phyloP scores from a whole-genome alignment of 2,329 filamentous ascomycete genomes.

The Talaromyces sp. region DNA sequence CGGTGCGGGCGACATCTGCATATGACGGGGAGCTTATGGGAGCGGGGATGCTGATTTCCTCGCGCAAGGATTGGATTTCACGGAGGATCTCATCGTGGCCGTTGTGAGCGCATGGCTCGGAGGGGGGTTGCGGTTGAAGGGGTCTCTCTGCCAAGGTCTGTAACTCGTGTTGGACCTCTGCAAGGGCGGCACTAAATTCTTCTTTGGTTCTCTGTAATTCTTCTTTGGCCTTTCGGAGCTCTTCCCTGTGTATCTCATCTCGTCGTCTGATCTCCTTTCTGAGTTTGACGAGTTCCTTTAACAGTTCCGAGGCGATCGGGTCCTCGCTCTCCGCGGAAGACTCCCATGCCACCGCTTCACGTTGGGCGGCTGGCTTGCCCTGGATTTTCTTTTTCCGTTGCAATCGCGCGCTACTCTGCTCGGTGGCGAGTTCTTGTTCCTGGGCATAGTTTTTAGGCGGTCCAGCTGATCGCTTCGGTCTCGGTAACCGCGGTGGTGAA shows the following conservation, averaged over 20 bases:
- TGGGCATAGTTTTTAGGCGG: conserved; percentile 18
- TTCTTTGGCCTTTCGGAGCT: conserved; percentile 23
- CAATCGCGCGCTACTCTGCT: conserved; percentile 18
- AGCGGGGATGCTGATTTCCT: conserved; percentile 9
- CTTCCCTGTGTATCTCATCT: conserved; percentile 24
- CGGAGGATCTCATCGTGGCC: conserved; percentile 21
- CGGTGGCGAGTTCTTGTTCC: conserved; percentile 22
- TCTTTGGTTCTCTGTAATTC: too few species aligned
- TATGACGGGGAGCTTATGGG: conserved; percentile 16
- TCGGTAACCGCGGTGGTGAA: conserved; percentile 22
- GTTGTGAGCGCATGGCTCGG: conserved; percentile 16
- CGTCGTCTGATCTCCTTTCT: conserved; percentile 23
- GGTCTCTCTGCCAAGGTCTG: conserved; percentile 13
- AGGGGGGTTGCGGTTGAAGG: conserved; percentile 15
- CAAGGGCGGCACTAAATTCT: conserved; percentile 21
- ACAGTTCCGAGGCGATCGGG: conserved; percentile 1
- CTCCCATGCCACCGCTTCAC: conserved; percentile 18
- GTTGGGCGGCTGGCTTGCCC: conserved; percentile 13
- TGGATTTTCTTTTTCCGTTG: conserved; percentile 20
- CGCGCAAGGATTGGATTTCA: conserved; percentile 24
- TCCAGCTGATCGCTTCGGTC: conserved; percentile 23
- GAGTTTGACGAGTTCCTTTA: conserved; percentile 25
- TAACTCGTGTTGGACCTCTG: conserved; percentile 20
- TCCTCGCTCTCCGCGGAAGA: conserved; percentile 12
- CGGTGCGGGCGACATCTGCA: conserved; percentile 21